Evolutionary conservation across 2,329 filamentous ascomycete species (phyloP).

Genomic region (Aureobasidium vineae): DNA sequence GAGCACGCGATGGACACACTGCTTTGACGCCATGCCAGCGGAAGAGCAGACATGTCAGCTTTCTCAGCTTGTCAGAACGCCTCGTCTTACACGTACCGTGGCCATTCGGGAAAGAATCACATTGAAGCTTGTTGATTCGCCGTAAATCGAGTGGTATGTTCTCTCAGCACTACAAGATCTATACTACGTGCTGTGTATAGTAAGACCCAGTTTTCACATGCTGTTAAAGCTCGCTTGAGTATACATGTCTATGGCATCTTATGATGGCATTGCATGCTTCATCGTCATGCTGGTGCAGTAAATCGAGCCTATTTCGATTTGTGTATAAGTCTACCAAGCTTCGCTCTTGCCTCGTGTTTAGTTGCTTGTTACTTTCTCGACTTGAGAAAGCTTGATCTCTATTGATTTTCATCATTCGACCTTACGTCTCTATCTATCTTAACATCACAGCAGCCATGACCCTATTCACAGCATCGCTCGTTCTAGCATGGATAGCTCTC

Average conservation of each 20-base stretch:
- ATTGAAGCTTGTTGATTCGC: background rate
- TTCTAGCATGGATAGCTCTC: background rate
- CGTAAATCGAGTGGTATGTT: background rate
- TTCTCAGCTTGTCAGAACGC: background rate
- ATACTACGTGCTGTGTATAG: background rate
- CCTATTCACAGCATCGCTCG: background rate
- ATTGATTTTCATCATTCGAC: background rate
- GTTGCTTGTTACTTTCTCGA: background rate
- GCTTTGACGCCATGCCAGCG: conserved; percentile 15
- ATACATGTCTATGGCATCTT: background rate
- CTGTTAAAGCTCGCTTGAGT: background rate
- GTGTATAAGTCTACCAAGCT: background rate
- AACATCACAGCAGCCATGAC: background rate
- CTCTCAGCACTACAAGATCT: background rate
- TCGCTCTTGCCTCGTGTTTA: conserved; percentile 7
- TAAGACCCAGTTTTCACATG: background rate
- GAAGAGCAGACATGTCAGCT: background rate
- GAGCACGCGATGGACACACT: conserved; percentile 8
- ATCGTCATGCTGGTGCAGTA: background rate
- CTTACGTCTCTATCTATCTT: background rate
- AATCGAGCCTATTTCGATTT: background rate
- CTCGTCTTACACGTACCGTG: background rate
- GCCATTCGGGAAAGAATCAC: background rate
- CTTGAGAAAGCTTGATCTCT: background rate
- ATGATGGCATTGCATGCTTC: background rate